Evolutionary conservation across 805 yeast species (phyloP).

Genomic region (Saccharomycopsis sp.): DNA sequence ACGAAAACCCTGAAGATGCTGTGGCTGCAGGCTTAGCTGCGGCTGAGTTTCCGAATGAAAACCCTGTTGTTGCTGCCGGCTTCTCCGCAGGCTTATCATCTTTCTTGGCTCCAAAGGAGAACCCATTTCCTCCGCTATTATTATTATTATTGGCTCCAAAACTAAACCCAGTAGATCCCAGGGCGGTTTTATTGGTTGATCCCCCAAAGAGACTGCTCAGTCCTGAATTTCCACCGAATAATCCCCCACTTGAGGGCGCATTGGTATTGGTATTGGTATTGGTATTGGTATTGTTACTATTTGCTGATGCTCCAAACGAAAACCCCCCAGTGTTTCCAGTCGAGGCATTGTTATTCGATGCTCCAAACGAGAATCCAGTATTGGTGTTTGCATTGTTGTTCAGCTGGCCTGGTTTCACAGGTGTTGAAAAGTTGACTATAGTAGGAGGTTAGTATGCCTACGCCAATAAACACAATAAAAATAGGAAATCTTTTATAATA

Average conservation of each 20-base stretch:
- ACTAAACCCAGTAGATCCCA: slow-evolving; percentile 17
- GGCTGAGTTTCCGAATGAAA: slow-evolving; percentile 3
- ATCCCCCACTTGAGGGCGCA: not conserved
- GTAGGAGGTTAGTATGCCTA: not conserved
- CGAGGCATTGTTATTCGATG: not conserved
- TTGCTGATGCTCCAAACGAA: slow-evolving; percentile 12
- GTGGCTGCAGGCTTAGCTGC: slow-evolving; percentile 6
- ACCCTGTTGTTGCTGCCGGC: slow-evolving; percentile 13
- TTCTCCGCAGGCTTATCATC: slow-evolving; percentile 5
- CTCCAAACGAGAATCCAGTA: not conserved
- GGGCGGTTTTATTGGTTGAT: not conserved
- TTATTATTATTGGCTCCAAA: slow-evolving; percentile 8
- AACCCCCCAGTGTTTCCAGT: not conserved
- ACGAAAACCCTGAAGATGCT: not conserved
- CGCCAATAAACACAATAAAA: too few relatives aligned
- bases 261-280: slow-evolving; percentile 3
- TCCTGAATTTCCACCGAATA: slow-evolving; percentile 14
- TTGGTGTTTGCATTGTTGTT: not conserved
- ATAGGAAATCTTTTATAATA: too few relatives aligned
- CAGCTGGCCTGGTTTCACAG: not conserved
- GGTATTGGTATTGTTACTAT: slow-evolving; percentile 18
- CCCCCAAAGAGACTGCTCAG: slow-evolving; percentile 8
- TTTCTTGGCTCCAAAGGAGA: slow-evolving; percentile 21
- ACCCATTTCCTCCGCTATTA: slow-evolving; percentile 9
- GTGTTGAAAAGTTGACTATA: not conserved